Base-by-base conservation (phyloP, 2,329 filamentous ascomycete genomes). In the Aspergillus pseudonomiae region DNA sequence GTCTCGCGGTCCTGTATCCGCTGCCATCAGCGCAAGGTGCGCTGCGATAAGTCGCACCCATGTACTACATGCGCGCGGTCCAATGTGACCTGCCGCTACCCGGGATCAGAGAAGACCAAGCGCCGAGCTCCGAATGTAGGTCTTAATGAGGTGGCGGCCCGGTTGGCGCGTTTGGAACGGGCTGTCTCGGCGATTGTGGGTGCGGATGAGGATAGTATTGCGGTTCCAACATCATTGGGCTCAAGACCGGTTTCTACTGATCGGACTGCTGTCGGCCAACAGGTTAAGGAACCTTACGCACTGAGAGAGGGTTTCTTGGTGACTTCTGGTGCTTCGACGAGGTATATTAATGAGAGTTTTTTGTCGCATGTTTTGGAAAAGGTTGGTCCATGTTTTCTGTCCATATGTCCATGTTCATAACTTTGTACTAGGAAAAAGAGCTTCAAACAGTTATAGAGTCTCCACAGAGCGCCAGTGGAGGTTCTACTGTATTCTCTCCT, bases 321-420 rank as follows among this genome's bases (percentile, higher is more conserved):
- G 24, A 68, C 66, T 36, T 70, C 72, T 32, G 73, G 73, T 30
- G 26, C 26, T 16, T 52, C 48, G 11, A 32, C 24, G 26, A 63
- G 61, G n/a, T 75, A 75, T 59, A 71, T 75, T 46, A 72, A 75
- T n/a, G 73, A 75, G 36, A 63, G 63, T 16, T 62, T 75, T 3
- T 59, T 75, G 3, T 73, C 73, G 1, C 66, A 66, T 4, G 65
- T 75, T 1, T 46, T 75, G 7, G 71, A 72, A 32, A 71, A 74
- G 59, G 71, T 52, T 9, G 0, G 48, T 30, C 6, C 5, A 28
- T 52, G 14, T 4, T 7, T 24, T 52, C 6, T 28, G 4, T 52
- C n/a, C 10, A 6, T n/a, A 10, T 30, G 7, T 52, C 1, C 10
- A n/a, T 10, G 2, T 14, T n/a, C 1, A 14, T 52, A 6, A 52